phyloP scores from a whole-genome alignment of 1,284 basidiomycete genomes.

The Leccinum pachyderme region DNA sequence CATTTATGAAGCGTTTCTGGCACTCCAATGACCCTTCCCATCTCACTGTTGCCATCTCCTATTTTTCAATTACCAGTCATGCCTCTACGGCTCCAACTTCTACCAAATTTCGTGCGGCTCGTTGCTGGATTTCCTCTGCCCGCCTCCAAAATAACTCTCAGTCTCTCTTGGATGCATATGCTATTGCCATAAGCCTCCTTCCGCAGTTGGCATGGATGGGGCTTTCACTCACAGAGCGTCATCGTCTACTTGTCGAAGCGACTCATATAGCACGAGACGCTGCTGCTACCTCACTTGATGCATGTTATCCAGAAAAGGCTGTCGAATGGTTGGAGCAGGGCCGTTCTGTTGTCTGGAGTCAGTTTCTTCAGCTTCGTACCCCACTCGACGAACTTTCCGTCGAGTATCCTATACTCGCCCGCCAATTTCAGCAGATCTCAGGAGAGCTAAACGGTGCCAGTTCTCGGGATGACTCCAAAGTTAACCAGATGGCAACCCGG shows the following conservation, averaged over 20 bases:
- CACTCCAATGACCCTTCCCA: neutral
- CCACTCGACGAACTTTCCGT: no score
- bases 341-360: no score
- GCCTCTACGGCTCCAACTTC: neutral
- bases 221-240: neutral
- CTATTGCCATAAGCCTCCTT: neutral
- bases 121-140: neutral
- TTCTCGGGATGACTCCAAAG: no score
- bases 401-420: no score
- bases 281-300: no score
- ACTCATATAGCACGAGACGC: no score
- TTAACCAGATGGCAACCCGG: no score
- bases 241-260: neutral
- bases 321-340: no score
- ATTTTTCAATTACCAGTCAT: neutral
- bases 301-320: no score
- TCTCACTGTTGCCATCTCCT: neutral
- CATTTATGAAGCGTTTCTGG: neutral
- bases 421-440: no score
- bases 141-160: neutral
- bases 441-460: no score
- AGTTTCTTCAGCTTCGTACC: no score
- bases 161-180: neutral
- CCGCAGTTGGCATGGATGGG: neutral
- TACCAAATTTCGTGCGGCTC: neutral